phyloP scores from a whole-genome alignment of 2,329 filamentous ascomycete species.

The Fusarium proliferatum region DNA sequence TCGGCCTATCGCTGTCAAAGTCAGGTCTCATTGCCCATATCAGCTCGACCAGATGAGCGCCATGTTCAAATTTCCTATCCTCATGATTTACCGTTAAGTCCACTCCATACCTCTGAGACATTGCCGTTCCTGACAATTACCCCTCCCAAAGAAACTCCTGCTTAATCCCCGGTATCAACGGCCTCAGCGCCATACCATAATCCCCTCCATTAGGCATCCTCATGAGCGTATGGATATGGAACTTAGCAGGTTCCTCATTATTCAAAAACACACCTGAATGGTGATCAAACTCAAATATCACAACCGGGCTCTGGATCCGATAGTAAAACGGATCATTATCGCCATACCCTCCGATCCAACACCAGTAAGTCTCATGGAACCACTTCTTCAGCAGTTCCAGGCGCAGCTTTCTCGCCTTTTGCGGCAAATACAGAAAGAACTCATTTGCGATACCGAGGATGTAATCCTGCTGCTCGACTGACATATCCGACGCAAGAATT shows the following conservation, averaged over 20 bases:
- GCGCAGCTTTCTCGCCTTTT: slow-evolving; percentile 62
- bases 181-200: slow-evolving; percentile 70
- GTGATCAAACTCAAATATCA: slow-evolving; percentile 82
- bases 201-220: slow-evolving; percentile 80
- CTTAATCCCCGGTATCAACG: slow-evolving; percentile 49
- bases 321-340: slow-evolving; percentile 81
- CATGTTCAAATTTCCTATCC: fast-evolving
- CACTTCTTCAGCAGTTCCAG: slow-evolving; percentile 65
- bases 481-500: slow-evolving; percentile 63
- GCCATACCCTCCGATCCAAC: slow-evolving; percentile 78
- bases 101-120: not conserved
- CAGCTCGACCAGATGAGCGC: too few relatives aligned
- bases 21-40: not conserved
- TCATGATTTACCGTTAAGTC: fast-evolving
- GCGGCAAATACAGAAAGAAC: slow-evolving; percentile 76
- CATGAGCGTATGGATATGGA: slow-evolving; percentile 81
- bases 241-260: slow-evolving; percentile 79
- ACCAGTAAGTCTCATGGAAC: slow-evolving; percentile 80
- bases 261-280: slow-evolving; percentile 82
- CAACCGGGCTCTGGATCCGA: slow-evolving; percentile 79
- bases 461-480: slow-evolving; percentile 51
- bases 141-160: slow-evolving; percentile 43
- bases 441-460: slow-evolving; percentile 57
- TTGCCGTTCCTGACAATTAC: fast-evolving
- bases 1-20: fast-evolving